Percentiles rank a stretch among this genome's conserved stretches.
Conservation (phyloP, 441 rosid species). For the Geranium incanum region DNA sequence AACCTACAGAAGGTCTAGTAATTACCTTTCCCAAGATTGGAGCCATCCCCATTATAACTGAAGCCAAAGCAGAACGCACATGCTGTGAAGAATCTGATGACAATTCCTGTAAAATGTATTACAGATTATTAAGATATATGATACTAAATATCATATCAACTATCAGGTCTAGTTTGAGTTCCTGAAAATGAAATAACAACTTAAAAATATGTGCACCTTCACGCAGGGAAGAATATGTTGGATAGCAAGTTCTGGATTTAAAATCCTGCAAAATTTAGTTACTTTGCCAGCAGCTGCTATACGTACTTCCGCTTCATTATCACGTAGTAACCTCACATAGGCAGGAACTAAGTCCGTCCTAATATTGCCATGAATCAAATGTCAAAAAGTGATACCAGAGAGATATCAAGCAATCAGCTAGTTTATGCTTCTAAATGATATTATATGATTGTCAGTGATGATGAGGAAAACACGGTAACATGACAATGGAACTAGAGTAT, state of each 20-base stretch:
- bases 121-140: not conserved
- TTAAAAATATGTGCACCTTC: constrained; percentile 36
- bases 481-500: not conserved
- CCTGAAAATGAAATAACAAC: not conserved
- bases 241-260: constrained; percentile 77
- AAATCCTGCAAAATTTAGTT: constrained; percentile 72
- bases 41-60: constrained; percentile 99
- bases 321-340: constrained; percentile 80
- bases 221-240: constrained; percentile 84
- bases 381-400: constrained; percentile 3
- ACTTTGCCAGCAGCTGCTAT: constrained; percentile 98
- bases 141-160: not conserved
- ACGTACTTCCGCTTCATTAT: constrained; percentile 96
- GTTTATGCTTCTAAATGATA: not conserved
- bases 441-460: not conserved
- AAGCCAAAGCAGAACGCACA: constrained; percentile 96
- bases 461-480: not conserved
- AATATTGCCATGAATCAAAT: constrained; percentile 10
- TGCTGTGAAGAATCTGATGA: constrained; percentile 96
- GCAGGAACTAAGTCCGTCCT: constrained; percentile 90
- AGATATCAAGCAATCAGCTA: not conserved
- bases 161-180: not conserved
- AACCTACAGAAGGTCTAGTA: not conserved
- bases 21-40: constrained; percentile 85
- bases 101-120: constrained; percentile 47